A percentile compares a stretch with the other conserved stretches of the same genome.
These are phyloP conservation scores for Tricholomella constricta DNA, from an alignment of 768 basidiomycete genomes.

Conservation along the genomic window DNA sequence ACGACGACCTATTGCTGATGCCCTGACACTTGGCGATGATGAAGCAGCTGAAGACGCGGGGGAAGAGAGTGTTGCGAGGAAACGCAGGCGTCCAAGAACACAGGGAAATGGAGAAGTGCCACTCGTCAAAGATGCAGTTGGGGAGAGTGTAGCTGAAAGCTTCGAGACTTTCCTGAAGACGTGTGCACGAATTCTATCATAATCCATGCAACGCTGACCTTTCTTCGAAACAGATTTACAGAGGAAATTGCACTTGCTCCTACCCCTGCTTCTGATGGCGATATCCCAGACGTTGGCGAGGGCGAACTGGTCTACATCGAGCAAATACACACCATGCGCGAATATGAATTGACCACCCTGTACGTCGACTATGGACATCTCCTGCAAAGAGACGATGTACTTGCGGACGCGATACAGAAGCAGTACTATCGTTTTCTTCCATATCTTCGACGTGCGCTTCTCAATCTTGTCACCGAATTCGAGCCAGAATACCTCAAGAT, in stretches of 20 bases:
- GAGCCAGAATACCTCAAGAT: slow-evolving; percentile 95
- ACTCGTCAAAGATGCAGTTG: slow-evolving; percentile 90
- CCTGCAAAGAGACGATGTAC: slow-evolving; percentile 86
- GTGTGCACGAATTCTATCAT: slow-evolving; percentile 47
- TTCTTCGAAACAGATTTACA: slow-evolving; percentile 64
- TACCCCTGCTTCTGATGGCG: slow-evolving; percentile 79
- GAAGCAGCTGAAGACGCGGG: slow-evolving; percentile 48
- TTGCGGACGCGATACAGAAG: slow-evolving; percentile 90
- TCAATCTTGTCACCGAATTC: slow-evolving; percentile 85
- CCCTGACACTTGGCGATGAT: slow-evolving; percentile 55
- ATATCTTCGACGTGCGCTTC: slow-evolving; percentile 87
- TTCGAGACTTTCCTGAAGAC: slow-evolving; percentile 91
- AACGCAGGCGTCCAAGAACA: slow-evolving; percentile 49
- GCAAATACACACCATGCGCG: slow-evolving; percentile 94
- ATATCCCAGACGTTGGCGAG: slow-evolving; percentile 52
- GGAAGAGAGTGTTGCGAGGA: slow-evolving; percentile 36
- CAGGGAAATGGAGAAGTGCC: slow-evolving; percentile 71
- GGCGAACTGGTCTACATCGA: slow-evolving; percentile 83
- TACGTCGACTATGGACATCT: slow-evolving; percentile 96
- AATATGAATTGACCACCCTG: slow-evolving; percentile 92
- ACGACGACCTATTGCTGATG: slow-evolving; percentile 49
- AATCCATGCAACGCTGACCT: slow-evolving; percentile 6
- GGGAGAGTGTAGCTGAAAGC: slow-evolving; percentile 90
- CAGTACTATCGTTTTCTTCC: slow-evolving; percentile 98
- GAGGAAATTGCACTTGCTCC: slow-evolving; percentile 76